Evolutionary conservation across 2,329 filamentous ascomycete genomes (phyloP).

Genomic region (Coniochaeta sp.): DNA sequence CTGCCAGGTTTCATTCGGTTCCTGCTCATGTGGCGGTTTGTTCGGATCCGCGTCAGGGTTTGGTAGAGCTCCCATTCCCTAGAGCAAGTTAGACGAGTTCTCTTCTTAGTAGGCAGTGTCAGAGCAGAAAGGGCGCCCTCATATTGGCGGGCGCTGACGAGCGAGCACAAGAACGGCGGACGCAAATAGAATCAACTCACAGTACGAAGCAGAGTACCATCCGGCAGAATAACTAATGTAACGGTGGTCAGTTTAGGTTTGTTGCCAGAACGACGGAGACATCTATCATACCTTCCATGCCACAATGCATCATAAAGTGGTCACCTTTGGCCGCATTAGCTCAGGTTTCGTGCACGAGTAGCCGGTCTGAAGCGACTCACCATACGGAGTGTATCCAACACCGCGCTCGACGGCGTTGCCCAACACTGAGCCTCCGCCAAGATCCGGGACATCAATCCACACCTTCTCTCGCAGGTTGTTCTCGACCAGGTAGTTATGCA

Average conservation of each 20-base stretch:
- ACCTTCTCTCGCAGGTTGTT: conserved; percentile 28
- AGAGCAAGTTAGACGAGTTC: conserved; percentile 31
- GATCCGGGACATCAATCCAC: conserved; percentile 33
- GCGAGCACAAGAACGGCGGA: conserved; percentile 9
- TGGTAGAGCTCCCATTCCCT: conserved; percentile 34
- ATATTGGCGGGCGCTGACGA: too few species aligned
- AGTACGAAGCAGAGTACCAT: conserved; percentile 21
- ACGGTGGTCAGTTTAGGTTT: not conserved
- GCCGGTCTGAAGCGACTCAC: too few species aligned
- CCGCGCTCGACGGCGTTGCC: conserved; percentile 38
- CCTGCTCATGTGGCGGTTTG: conserved; percentile 18
- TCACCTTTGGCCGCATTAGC: too few species aligned
- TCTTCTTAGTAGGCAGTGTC: conserved; percentile 21
- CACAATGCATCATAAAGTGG: conserved; percentile 27
- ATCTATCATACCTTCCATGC: conserved; percentile 12
- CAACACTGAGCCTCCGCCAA: conserved; percentile 33
- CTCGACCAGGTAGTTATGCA: conserved; percentile 40
- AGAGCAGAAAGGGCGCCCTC: not conserved
- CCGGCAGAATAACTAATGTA: conserved; percentile 26
- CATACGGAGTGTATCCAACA: conserved; percentile 35
- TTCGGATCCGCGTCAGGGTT: conserved; percentile 29
- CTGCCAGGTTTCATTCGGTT: conserved; percentile 21
- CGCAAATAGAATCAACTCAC: conserved; percentile 18
- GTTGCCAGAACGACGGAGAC: too few species aligned
- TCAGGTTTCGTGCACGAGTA: too few species aligned